Conservation (phyloP, 2,329 filamentous ascomycete genomes). For the Alternaria alternata region DNA sequence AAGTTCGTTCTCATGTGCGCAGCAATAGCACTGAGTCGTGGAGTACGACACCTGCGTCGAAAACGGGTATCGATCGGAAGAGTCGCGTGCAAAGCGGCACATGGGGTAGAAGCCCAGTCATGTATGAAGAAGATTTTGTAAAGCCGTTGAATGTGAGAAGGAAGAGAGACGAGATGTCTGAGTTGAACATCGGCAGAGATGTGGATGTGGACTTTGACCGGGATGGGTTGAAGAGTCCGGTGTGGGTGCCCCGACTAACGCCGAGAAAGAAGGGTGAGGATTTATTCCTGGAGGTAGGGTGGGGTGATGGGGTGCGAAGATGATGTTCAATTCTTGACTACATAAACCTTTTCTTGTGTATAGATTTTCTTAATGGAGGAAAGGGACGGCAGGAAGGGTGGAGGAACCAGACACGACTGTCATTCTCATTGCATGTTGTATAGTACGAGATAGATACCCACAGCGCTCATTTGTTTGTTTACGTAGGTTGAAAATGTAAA, state of each 20-base stretch:
- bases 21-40: conserved; percentile 37
- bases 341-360: conserved; percentile 12
- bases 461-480: conserved; percentile 10
- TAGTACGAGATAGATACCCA: conserved; percentile 21
- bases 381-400: neutral
- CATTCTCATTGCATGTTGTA: conserved; percentile 12
- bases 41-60: conserved; percentile 27
- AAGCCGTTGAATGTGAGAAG: conserved; percentile 39
- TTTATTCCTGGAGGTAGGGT: conserved; percentile 60
- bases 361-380: conserved; percentile 8
- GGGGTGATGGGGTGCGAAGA: conserved; percentile 17
- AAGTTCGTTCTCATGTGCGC: conserved; percentile 30
- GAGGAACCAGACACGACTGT: conserved; percentile 9
- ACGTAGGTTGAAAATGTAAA: conserved; percentile 1
- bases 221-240: conserved; percentile 53
- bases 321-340: conserved; percentile 13
- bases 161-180: conserved; percentile 25
- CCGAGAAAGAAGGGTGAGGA: conserved; percentile 73
- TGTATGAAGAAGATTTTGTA: conserved; percentile 35
- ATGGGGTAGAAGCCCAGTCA: conserved; percentile 38
- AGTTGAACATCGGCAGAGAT: conserved; percentile 28
- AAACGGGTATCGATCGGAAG: conserved; percentile 26
- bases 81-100: conserved; percentile 36
- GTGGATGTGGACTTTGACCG: conserved; percentile 27
- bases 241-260: conserved; percentile 71